Conservation (phyloP, 176 grass and related monocot genomes). For the Zea mays region Zm-B73-REFERENCE-NAM-5.0 NC_050097.1:2345001-2345500, state of each 20-base stretch:
- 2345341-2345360: slow-evolving; percentile 70
- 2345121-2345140: not conserved
- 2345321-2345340: not conserved
- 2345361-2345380: slow-evolving; percentile 93
- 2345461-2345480: slow-evolving; percentile 78
- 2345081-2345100: not conserved
- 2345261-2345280: not conserved
- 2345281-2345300: not conserved
- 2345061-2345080: not conserved
- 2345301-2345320: slow-evolving; percentile 6
- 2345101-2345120: not conserved
- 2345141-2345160: not conserved
- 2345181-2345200: not conserved
- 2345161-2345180: not conserved
- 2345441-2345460: slow-evolving; percentile 89
- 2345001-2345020: not conserved
- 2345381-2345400: slow-evolving; percentile 95
- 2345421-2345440: slow-evolving; percentile 78
- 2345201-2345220: not conserved
- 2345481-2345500: slow-evolving; percentile 91
- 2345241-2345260: not conserved
- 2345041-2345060: not conserved
- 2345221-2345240: not conserved
- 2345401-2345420: slow-evolving; percentile 84
- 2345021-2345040: not conserved